Percentiles rank a stretch among this genome's conserved stretches.
phyloP scores from a whole-genome alignment of 208 protist species.

The Leishmania amazonensis region DNA sequence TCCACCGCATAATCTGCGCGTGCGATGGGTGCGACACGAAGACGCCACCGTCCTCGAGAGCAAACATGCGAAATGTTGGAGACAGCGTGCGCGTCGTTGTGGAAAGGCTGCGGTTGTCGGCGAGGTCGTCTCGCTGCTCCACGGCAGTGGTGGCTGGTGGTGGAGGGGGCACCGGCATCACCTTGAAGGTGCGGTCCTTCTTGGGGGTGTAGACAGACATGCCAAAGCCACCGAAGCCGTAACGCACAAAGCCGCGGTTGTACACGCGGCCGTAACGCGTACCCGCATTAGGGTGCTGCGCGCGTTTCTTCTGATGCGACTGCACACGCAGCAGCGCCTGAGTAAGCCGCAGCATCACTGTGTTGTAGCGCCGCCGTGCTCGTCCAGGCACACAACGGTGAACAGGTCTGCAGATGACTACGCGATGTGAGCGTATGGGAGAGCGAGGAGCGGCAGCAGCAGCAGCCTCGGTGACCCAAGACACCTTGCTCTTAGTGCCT shows the following conservation, averaged over 20 bases:
- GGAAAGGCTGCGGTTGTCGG: slow-evolving; percentile 52
- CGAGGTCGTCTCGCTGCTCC: slow-evolving; percentile 17
- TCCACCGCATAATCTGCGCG: slow-evolving; percentile 82
- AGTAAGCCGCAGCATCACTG: slow-evolving; percentile 80
- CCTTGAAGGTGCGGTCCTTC: slow-evolving; percentile 78
- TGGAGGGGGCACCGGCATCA: slow-evolving; percentile 30
- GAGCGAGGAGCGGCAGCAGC: background rate
- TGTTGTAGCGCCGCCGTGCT: background rate
- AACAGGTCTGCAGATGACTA: background rate
- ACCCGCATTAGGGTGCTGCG: slow-evolving; percentile 83
- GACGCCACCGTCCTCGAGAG: slow-evolving; percentile 79
- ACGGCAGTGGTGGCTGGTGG: slow-evolving; percentile 4
- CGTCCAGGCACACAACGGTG: background rate
- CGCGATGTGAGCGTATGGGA: slow-evolving; percentile 2
- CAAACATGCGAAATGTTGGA: slow-evolving; percentile 85
- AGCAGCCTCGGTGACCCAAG: background rate
- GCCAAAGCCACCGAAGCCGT: slow-evolving; percentile 90
- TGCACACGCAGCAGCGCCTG: slow-evolving; percentile 62
- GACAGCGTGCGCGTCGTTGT: slow-evolving; percentile 78
- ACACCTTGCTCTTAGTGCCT: background rate
- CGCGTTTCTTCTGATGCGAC: slow-evolving; percentile 85
- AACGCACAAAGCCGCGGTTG: slow-evolving; percentile 86
- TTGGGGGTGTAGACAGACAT: slow-evolving; percentile 87
- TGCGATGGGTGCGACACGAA: slow-evolving; percentile 84
- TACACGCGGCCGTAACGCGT: slow-evolving; percentile 90